A percentile compares a stretch with the other conserved stretches of the same genome.
These are phyloP conservation scores for Elsinoe australis DNA, from an alignment of 2,329 filamentous ascomycete species.

Conservation along the genomic window DNA sequence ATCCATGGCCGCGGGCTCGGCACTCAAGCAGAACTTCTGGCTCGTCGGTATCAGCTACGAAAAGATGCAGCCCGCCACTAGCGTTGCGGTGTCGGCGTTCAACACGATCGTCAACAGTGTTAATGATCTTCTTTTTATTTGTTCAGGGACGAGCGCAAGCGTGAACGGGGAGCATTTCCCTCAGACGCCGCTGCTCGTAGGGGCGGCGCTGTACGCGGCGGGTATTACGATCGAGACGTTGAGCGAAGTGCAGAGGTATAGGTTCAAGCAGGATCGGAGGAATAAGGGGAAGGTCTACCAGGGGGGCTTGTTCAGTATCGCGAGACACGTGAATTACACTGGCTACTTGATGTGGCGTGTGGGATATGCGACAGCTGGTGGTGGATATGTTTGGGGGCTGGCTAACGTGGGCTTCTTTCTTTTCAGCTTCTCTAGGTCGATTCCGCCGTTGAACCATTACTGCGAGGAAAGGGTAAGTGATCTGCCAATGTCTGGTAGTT, in stretches of 20 bases:
- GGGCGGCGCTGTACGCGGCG: conserved; percentile 42
- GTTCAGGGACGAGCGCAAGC: conserved; percentile 42
- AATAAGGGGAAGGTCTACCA: conserved; percentile 48
- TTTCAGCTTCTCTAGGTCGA: conserved; percentile 40
- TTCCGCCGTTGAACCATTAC: conserved; percentile 46
- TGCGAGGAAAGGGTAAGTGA: conserved; percentile 36
- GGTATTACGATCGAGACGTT: conserved; percentile 50
- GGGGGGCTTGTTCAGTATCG: conserved; percentile 43
- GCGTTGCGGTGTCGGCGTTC: conserved; percentile 41
- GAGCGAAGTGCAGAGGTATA: conserved; percentile 50
- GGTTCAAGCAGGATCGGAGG: conserved; percentile 44
- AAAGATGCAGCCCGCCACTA: conserved; percentile 40
- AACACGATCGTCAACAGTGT: conserved; percentile 50
- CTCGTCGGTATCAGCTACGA: conserved; percentile 42
- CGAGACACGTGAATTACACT: conserved; percentile 49
- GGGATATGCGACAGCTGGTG: conserved; percentile 43
- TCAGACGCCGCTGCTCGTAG: conserved; percentile 41
- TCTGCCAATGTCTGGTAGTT: background rate
- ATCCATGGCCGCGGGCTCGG: conserved; percentile 46
- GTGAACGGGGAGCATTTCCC: conserved; percentile 35
- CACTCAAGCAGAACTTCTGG: conserved; percentile 53
- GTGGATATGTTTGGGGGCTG: conserved; percentile 41
- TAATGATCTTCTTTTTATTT: conserved; percentile 49
- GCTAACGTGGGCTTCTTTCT: conserved; percentile 36
- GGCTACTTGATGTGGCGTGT: conserved; percentile 46